Evolutionary conservation across 805 yeast species (phyloP), one percentile per base, ranked within the genome.

Genomic region (Candida ficus): DNA sequence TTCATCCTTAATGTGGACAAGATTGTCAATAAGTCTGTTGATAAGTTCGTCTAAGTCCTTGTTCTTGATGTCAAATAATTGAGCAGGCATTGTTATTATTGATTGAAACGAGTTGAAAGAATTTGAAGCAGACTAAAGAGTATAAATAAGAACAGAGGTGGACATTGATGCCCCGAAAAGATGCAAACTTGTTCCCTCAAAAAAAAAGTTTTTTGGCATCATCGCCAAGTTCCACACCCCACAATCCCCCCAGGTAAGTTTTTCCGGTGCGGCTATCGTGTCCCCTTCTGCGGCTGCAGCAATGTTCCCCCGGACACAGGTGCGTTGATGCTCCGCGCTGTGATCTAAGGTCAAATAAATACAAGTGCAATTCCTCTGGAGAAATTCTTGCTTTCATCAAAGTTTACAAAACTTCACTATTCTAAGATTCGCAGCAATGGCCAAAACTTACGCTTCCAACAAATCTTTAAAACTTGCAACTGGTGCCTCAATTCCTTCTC

Each of bases 401-500:
- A n/a, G n/a, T n/a, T n/a, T n/a, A n/a, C n/a, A n/a, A n/a, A n/a
- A n/a, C n/a, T n/a, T n/a, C n/a, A n/a, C n/a, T n/a, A n/a, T n/a
- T n/a, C n/a, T n/a, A n/a, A n/a, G n/a, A n/a, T n/a, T n/a, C n/a
- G n/a, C n/a, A n/a, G n/a, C n/a, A 17, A 30, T 37, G 39, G 21
- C 30, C 5, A 17, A 23, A 12, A 37, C 39, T 20, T 25, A 37
- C 23, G 30, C 30, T 18, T 40, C 44, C 3, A 34, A 29, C 9
- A 37, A 37, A 9, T 32, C 38, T 3, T 16, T 45, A 27, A 37
- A 23, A n/a, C 62, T 75, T 43, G 70, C 70, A 62, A 72, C 75
- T 43, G 83, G 83, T 10, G 55, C 56, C 26, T 49, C 54, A 14
- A 74, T 76, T 45, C 82, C 82, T 14, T 37, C 22, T 4, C 26